A percentile compares a stretch with the other conserved stretches of the same genome.
Conservation (phyloP, 495 filamentous ascomycete genomes). For the Penicillium egyptiacum region DNA sequence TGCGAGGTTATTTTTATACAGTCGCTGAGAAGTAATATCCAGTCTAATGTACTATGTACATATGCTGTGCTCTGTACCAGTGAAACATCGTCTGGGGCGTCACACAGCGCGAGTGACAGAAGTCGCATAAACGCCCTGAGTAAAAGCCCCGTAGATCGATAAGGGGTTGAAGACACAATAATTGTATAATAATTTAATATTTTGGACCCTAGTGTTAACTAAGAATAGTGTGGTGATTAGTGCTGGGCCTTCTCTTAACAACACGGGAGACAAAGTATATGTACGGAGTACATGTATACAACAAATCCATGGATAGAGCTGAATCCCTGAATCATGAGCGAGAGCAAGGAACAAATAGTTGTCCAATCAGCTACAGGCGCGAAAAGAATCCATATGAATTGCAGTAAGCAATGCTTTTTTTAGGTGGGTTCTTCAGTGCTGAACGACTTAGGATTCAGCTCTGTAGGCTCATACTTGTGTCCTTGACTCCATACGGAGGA, state of each 20-base stretch:
- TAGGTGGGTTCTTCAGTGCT: neutral
- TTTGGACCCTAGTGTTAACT: neutral
- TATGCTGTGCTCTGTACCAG: neutral
- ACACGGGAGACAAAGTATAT: neutral
- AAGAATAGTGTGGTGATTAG: neutral
- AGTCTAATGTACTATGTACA: neutral
- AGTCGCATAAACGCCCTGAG: neutral
- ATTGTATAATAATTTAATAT: neutral
- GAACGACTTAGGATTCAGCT: neutral
- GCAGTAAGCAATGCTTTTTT: neutral
- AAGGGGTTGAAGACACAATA: neutral
- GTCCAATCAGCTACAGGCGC: neutral
- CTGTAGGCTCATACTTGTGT: neutral
- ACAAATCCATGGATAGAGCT: neutral
- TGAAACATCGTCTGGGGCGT: neutral
- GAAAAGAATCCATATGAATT: slow-evolving; percentile 1
- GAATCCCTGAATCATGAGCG: neutral
- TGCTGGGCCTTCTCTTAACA: neutral
- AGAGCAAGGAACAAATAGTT: neutral
- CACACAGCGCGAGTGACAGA: neutral
- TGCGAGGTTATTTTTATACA: slow-evolving; percentile 4
- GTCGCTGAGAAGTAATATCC: neutral
- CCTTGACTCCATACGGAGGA: neutral
- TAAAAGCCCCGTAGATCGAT: neutral
- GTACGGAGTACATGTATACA: no score